Base-by-base conservation (phyloP, 2,329 filamentous ascomycete genomes). In the Fusarium guadeloupense region DNA sequence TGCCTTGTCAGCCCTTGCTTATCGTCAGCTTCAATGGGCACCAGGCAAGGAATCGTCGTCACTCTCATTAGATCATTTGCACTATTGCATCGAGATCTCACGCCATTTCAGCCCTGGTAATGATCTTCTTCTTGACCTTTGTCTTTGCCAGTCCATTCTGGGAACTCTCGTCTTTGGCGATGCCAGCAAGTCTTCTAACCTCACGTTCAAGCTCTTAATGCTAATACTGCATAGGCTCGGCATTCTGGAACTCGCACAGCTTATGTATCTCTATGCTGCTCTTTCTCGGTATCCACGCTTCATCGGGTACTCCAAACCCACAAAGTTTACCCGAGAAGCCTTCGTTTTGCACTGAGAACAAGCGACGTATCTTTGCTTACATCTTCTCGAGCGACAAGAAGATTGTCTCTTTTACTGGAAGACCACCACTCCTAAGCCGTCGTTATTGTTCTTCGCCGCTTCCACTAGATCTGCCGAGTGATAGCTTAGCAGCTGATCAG, bases 401-500 rank as follows among this genome's bases (percentile, higher is more conserved):
- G 9, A 73, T 76, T 2, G 78, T 82, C 0, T 76, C 81, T 0
- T 85, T 86, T 39, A 78, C 80, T 5, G 85, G 85, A 1, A 74
- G 84, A 3, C 85, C 85, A 1, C 85, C 85, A 0, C 69, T 81
- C 5, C 67, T 85, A 4, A 78, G 78, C 9, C 78, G 83, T 20
- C 78, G 82, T 2, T 87, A 86, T 61, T 82, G 79, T 42, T 78
- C 78, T 9, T 78, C 84, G 3, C 80, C 83, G 6, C 68, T 80
- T 4, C 85, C 85, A 0, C 71, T 87, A 0, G 85, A 88, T 62
- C 66, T 88, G 0, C 75, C 71, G 6, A 83, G 86, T 47, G 74
- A 80, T 1, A 77, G 82, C 16, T 71, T 83, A 1, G 71, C 85
- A 39, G 74, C 77, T 5, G 77, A 80, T 21, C 77, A 76, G 0